Evolutionary conservation across 257 asterid species (phyloP), one percentile per base, ranked within the genome.

Genomic region (Fraxinus pennsylvanica): DNA sequence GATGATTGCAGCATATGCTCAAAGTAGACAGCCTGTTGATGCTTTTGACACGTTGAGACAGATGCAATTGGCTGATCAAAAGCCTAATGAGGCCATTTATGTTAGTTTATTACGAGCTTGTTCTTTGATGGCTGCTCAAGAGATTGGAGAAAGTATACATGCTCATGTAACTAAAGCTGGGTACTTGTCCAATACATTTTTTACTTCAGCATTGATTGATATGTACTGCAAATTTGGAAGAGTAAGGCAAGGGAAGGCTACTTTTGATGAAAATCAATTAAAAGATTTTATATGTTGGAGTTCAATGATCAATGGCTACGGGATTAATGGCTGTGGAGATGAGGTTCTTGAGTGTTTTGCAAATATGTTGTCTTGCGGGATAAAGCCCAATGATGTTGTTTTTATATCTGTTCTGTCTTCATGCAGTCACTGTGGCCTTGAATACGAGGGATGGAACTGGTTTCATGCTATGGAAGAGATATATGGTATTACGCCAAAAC

Each of bases 391-490:
- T 32, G 88, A 82, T 30, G 90, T 92, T 75, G 91, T 94, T 83
- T 92, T 92, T 79, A 27, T 92, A 73, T 90, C 95, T 15, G 86
- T 90, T 78, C 86, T 94, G 81, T 88, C 97, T 76, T 91, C 97
- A 17, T 94, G 97, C 72, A 90, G 98, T 75, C 98, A 92, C 71
- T 89, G 96, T 75, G 95, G 94, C 73, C 88, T 94, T 27, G 96
- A 94, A 72, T 94, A 90, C 17, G 97, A 94, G 84, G 97, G 90
- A 38, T 94, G 98, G 97, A 87, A 79, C 68, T 92, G 92, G 95
- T 94, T 92, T 82, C 78, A 76, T 72, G 86, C 87, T 9, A 94
- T 94, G 96, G 89, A 89, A 83, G 79, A 74, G 7, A 74, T 5
- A 47, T 94, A 85, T 66, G 83, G 87, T 66, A 80, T 94, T 59